These are phyloP conservation scores for Saksenaea vasiformis DNA, from an alignment of 371 early-diverging fungal genomes.

Conservation along the genomic window DNA sequence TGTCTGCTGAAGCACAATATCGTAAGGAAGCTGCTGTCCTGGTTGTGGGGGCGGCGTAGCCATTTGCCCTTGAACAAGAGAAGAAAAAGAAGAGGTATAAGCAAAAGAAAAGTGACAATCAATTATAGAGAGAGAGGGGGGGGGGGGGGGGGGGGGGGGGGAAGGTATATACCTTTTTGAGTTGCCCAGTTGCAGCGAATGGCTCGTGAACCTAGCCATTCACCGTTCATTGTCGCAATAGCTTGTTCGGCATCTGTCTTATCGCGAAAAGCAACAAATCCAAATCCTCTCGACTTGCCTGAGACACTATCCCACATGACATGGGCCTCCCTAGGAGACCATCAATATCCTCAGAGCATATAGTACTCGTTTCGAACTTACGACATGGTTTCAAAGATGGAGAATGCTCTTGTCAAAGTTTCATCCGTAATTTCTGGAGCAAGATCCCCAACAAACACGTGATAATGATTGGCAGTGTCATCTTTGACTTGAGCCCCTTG, in stretches of 20 bases:
- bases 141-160: no score
- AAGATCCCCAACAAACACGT: constrained; percentile 87
- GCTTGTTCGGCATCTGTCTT: constrained; percentile 84
- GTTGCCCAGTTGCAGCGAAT: constrained; percentile 87
- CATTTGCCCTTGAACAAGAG: constrained; percentile 35
- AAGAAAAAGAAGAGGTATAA: no score
- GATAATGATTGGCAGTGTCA: constrained; percentile 70
- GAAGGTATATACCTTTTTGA: constrained; percentile 75
- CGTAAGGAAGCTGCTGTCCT: constrained; percentile 65
- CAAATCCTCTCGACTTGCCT: constrained; percentile 88
- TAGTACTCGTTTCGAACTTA: constrained; percentile 48
- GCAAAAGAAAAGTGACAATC: no score
- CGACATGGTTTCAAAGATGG: constrained; percentile 75
- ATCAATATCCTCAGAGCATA: background rate
- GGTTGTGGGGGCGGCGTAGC: constrained; percentile 58
- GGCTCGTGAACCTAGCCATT: constrained; percentile 64
- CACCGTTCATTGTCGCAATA: constrained; percentile 80
- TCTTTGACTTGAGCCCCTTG: constrained; percentile 60
- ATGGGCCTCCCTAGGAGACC: constrained; percentile 69
- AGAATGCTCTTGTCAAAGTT: constrained; percentile 73
- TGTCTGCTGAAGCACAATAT: constrained; percentile 71
- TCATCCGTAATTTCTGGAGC: constrained; percentile 83
- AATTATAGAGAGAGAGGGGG: no score
- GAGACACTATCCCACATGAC: constrained; percentile 89
- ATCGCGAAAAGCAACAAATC: constrained; percentile 86